phyloP scores from a whole-genome alignment of 208 protist genomes.

The Crithidia sp. region DNA sequence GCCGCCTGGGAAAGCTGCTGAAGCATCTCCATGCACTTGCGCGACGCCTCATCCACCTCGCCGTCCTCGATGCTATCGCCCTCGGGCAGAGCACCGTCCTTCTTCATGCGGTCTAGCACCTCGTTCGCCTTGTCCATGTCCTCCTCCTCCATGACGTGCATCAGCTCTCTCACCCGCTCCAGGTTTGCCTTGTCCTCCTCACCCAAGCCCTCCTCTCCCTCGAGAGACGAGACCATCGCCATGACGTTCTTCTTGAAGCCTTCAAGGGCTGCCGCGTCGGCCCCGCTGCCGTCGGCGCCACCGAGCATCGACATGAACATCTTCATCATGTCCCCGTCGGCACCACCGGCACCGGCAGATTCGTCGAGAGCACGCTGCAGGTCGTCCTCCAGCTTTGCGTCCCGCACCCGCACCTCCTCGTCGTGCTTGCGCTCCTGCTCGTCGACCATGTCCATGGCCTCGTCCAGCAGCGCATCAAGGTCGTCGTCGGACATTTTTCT shows the following conservation, averaged over 20 bases:
- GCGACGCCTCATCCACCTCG: conserved; percentile 40
- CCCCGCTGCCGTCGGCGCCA: conserved; percentile 10
- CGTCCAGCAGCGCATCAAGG: conserved; percentile 82
- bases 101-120: conserved; percentile 45
- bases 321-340: conserved; percentile 42
- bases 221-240: conserved; percentile 47
- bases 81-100: conserved; percentile 26
- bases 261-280: conserved; percentile 37
- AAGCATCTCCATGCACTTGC: conserved; percentile 41
- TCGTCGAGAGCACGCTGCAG: conserved; percentile 50
- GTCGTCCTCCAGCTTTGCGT: conserved; percentile 60
- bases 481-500: conserved; percentile 63
- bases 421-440: conserved; percentile 75
- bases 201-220: conserved; percentile 42
- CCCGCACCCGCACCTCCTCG: conserved; percentile 51
- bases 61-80: conserved; percentile 22
- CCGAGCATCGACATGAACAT: conserved; percentile 47
- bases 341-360: conserved; percentile 9
- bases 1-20: conserved; percentile 31
- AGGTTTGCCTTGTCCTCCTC: conserved; percentile 49
- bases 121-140: conserved; percentile 46
- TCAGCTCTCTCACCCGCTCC: conserved; percentile 47
- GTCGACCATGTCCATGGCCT: conserved; percentile 80
- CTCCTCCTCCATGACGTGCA: conserved; percentile 58
- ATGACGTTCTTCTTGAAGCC: conserved; percentile 58